phyloP scores from a whole-genome alignment of 805 yeast genomes.

The Candida quercuum region DNA sequence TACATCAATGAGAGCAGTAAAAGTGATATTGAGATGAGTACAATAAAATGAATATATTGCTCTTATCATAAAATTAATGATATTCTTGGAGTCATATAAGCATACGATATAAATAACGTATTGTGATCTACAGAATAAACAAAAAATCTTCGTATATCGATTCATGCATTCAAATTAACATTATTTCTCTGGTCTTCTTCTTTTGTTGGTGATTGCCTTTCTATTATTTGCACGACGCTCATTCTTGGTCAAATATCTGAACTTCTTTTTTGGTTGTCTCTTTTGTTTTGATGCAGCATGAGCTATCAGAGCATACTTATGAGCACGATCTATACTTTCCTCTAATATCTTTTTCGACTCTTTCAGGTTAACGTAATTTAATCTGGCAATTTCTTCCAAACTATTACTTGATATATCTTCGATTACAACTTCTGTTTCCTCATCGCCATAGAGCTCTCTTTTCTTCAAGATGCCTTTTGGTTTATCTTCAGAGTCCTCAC shows the following conservation, averaged over 20 bases:
- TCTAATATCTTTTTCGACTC: conserved; percentile 66
- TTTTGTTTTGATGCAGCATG: conserved; percentile 22
- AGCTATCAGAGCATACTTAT: conserved; percentile 66
- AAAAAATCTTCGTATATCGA: no score
- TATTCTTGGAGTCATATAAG: background rate
- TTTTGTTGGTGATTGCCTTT: conserved; percentile 35
- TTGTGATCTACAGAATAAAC: no score
- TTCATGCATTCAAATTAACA: background rate
- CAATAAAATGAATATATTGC: background rate
- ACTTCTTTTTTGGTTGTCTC: conserved; percentile 62
- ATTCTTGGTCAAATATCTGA: conserved; percentile 76
- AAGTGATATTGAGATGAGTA: conserved; percentile 25
- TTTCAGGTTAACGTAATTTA: conserved; percentile 66
- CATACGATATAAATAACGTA: background rate
- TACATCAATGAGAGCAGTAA: conserved; percentile 22
- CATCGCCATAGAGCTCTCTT: conserved; percentile 26
- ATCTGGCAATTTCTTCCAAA: conserved; percentile 57
- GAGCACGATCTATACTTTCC: conserved; percentile 71
- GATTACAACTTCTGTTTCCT: conserved; percentile 39
- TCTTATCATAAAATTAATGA: background rate
- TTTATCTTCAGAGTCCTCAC: conserved; percentile 19
- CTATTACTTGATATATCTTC: conserved; percentile 42
- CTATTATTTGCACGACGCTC: conserved; percentile 64
- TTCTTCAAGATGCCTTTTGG: conserved; percentile 23
- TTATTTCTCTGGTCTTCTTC: no score